Evolutionary conservation across 495 filamentous ascomycete genomes (phyloP).

Genomic region (Cryomyces minteri): DNA sequence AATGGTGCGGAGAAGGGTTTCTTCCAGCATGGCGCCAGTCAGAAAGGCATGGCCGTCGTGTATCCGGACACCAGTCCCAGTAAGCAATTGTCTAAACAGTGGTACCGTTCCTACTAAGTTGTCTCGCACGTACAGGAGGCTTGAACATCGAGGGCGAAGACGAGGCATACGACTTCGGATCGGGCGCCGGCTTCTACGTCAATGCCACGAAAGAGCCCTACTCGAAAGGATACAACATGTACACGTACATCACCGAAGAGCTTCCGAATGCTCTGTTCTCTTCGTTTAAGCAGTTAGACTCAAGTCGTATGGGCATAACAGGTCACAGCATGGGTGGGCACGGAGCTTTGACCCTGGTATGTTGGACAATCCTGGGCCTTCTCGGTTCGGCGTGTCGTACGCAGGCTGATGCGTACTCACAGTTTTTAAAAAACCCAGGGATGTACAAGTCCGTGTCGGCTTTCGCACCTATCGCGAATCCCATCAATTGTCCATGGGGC

Average conservation of each 20-base stretch:
- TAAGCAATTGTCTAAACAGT: conserved; percentile 17
- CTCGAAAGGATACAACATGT: conserved; percentile 69
- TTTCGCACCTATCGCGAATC: conserved; percentile 86
- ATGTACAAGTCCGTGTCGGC: conserved; percentile 76
- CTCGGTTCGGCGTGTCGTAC: neutral
- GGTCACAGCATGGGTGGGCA: conserved; percentile 96
- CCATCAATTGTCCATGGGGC: conserved; percentile 74
- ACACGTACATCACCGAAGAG: conserved; percentile 71
- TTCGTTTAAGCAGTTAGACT: conserved; percentile 47
- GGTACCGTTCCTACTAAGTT: neutral
- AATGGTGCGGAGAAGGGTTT: conserved; percentile 96
- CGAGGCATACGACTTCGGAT: conserved; percentile 77
- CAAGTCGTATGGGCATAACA: conserved; percentile 54
- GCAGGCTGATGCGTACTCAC: neutral
- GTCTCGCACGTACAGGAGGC: conserved; percentile 28
- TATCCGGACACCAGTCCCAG: conserved; percentile 92
- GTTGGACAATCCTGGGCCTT: conserved; percentile 1
- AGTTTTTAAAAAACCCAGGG: conserved; percentile 77
- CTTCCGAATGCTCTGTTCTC: conserved; percentile 58
- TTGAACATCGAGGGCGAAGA: conserved; percentile 63
- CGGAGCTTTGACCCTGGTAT: conserved; percentile 68
- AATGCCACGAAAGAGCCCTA: conserved; percentile 68
- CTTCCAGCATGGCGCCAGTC: conserved; percentile 64
- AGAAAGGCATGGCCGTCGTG: conserved; percentile 67
- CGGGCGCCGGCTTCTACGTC: conserved; percentile 85